Evolutionary conservation across 2,329 filamentous ascomycete species (phyloP).

Genomic region (Pestalotiopsis sp.): DNA sequence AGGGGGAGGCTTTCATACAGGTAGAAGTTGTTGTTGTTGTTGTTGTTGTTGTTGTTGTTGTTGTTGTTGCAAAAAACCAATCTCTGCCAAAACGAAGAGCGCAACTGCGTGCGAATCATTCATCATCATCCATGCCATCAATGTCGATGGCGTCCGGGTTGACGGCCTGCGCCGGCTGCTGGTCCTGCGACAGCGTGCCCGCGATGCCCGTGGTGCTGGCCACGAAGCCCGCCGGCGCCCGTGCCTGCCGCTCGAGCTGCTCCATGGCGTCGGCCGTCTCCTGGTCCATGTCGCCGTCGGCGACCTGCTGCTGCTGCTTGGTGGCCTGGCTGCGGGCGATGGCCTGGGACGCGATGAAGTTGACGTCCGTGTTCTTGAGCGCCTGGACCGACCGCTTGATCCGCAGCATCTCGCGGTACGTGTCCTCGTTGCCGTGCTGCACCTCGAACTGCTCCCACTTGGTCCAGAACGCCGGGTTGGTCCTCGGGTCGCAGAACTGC

Average conservation of each 20-base stretch:
- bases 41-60: not conserved
- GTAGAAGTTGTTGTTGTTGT: not conserved
- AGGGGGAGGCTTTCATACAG: not conserved
- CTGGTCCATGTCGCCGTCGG: slow-evolving; percentile 40
- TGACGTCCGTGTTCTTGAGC: slow-evolving; percentile 98
- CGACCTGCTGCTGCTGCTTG: slow-evolving; percentile 27
- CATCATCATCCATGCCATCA: slow-evolving; percentile 67
- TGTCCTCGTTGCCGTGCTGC: slow-evolving; percentile 97
- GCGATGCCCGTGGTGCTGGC: slow-evolving; percentile 76
- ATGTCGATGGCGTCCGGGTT: slow-evolving; percentile 88
- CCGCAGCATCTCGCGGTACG: slow-evolving; percentile 98
- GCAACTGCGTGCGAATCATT: slow-evolving; percentile 21
- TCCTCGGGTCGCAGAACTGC: slow-evolving; percentile 95
- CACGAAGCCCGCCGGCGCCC: slow-evolving; percentile 88
- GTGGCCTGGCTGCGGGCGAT: slow-evolving; percentile 74
- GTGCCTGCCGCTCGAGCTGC: slow-evolving; percentile 82
- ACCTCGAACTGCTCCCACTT: slow-evolving; percentile 98
- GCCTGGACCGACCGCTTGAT: slow-evolving; percentile 97
- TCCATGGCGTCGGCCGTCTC: slow-evolving; percentile 81
- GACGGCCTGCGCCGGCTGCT: slow-evolving; percentile 46
- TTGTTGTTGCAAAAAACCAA: not conserved
- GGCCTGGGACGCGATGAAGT: slow-evolving; percentile 95
- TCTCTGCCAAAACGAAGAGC: not conserved
- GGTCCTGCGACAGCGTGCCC: slow-evolving; percentile 52
- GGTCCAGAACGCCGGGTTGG: slow-evolving; percentile 86